Conservation (phyloP, 2,329 filamentous ascomycete genomes). For the Ascochyta koolunga region DNA sequence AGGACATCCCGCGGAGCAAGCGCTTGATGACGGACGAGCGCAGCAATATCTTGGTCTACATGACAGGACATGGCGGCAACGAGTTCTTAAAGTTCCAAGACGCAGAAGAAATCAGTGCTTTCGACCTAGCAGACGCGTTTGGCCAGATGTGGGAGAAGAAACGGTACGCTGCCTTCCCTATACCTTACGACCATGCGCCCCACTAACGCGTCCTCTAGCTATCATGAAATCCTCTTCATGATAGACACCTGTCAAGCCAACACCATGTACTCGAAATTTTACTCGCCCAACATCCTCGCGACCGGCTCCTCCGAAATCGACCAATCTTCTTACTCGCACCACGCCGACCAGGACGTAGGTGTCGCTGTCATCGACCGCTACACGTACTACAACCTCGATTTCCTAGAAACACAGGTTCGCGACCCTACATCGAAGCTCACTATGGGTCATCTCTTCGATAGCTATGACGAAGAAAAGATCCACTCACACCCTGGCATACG, state of each 20-base stretch:
- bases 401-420: slow-evolving; percentile 87
- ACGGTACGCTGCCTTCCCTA: slow-evolving; percentile 58
- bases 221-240: slow-evolving; percentile 99
- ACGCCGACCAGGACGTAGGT: slow-evolving; percentile 96
- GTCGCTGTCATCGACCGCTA: slow-evolving; percentile 82
- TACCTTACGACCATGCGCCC: neutral
- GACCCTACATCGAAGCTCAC: slow-evolving; percentile 88
- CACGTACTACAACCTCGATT: slow-evolving; percentile 61
- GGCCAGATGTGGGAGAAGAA: slow-evolving; percentile 99
- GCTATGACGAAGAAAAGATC: slow-evolving; percentile 92
- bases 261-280: slow-evolving; percentile 98
- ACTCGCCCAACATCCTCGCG: slow-evolving; percentile 96
- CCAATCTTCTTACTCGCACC: slow-evolving; percentile 95
- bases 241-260: slow-evolving; percentile 99
- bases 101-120: slow-evolving; percentile 94
- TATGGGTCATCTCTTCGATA: slow-evolving; percentile 92
- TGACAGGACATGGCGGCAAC: slow-evolving; percentile 98
- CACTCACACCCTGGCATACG: slow-evolving; percentile 90
- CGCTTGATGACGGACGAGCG: slow-evolving; percentile 90
- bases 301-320: slow-evolving; percentile 96
- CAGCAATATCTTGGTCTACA: slow-evolving; percentile 97
- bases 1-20: slow-evolving; percentile 95
- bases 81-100: slow-evolving; percentile 99
- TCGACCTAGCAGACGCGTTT: slow-evolving; percentile 95
- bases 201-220: slow-evolving; percentile 57